Percentiles rank a stretch among this genome's conserved stretches.
phyloP scores from a whole-genome alignment of 2,329 filamentous ascomycete species.

The Cryphonectria naterciae region DNA sequence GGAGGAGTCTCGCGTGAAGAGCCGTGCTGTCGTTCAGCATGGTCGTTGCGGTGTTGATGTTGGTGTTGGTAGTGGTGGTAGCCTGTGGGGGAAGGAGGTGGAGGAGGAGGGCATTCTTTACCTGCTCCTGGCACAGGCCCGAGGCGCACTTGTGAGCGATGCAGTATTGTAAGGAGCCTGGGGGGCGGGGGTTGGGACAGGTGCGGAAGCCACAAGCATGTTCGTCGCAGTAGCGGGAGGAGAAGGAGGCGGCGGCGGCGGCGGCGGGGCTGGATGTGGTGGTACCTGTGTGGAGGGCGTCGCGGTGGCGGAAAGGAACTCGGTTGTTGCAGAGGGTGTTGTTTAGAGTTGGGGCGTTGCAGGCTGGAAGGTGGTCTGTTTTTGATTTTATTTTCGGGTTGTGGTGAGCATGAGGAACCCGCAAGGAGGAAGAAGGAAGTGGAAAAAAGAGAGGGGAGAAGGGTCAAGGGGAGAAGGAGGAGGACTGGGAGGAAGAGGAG shows the following conservation, averaged over 20 bases:
- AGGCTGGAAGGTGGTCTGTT: conserved; percentile 26
- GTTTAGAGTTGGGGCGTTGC: conserved; percentile 15
- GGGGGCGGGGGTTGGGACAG: conserved; percentile 23
- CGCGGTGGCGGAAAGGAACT: not conserved
- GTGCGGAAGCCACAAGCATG: conserved; percentile 28
- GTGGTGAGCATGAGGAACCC: not conserved
- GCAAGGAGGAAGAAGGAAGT: not conserved
- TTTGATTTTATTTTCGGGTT: no score
- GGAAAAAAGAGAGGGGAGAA: not conserved
- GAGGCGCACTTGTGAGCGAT: conserved; percentile 34
- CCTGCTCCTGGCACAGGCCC: conserved; percentile 28
- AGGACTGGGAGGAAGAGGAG: not conserved
- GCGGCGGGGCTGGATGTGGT: not conserved
- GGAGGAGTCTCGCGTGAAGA: not conserved
- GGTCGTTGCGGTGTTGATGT: not conserved
- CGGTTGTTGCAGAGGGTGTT: conserved; percentile 21
- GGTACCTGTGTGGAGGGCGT: not conserved
- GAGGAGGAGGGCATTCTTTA: conserved; percentile 22
- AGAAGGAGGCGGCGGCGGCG: not conserved
- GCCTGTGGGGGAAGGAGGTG: not conserved
- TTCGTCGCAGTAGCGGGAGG: conserved; percentile 23
- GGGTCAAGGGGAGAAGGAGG: not conserved
- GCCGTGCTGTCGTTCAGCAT: not conserved
- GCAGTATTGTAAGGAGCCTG: conserved; percentile 31
- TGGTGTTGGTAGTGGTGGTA: not conserved